Base-by-base conservation (phyloP, 2,329 filamentous ascomycete genomes). In the Aspergillus vadensis region DNA sequence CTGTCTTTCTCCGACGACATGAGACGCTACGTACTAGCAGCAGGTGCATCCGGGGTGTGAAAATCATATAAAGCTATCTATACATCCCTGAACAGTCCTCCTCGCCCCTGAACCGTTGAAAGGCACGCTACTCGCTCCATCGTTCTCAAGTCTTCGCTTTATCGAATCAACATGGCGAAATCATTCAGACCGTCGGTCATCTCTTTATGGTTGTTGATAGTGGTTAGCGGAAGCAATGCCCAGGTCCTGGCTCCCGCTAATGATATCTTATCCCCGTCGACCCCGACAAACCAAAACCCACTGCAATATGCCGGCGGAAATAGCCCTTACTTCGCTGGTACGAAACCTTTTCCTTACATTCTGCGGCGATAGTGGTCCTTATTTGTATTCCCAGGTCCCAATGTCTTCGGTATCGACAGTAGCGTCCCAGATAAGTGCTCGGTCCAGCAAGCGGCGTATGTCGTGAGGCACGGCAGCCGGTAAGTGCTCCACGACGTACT, bases 391-490 rank as follows among this genome's bases (percentile, higher is more conserved):
- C 23, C 8, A 61, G 61, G 61, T n/a, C 61, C 61, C 2, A 63
- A 63, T 52, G 58, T 61, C 38, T 56, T 58, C 19, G 47, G 41
- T 12, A 61, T 63, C 32, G 58, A 59, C 15, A 51, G 49, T 23
- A 52, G 53, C 30, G 44, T 59, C 2, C 61, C 61, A 2, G 55
- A 55, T 4, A 51, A 57, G 15, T 63, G 61, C 21, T 58, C 61
- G 2, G 52, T 63, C 17, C 58, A 63, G 39, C 61, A 63, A 32
- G 61, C 61, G n/a, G 52, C 60, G 23, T 63, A 63, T 41, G 55
- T 61, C 12, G 48, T 61, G 38, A 57, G 61, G 21, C 61, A 63
- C 15, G 61, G 58, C 32, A 63, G 61, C 55, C 56, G 61, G 60
- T 63, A 53, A 32, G 52, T 12, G 2, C 12, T 21, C 4, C 2